A percentile compares a stretch with the other conserved stretches of the same genome.
These are phyloP conservation scores for Neohortaea acidophila DNA, from an alignment of 495 filamentous ascomycete species.

Conservation along the genomic window DNA sequence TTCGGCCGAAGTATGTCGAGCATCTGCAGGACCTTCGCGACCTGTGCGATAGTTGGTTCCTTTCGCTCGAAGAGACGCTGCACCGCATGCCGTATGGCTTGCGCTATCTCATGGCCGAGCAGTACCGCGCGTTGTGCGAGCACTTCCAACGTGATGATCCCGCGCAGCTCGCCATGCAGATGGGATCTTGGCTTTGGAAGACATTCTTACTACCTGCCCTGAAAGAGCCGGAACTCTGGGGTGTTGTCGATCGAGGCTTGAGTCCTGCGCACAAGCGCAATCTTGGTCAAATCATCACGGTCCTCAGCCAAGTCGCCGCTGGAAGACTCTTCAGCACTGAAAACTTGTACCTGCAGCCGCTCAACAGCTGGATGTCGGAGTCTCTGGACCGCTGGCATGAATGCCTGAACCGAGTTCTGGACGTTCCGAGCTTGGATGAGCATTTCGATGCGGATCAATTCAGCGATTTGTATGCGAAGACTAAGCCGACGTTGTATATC, in stretches of 20 bases:
- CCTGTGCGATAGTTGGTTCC: constrained; percentile 78
- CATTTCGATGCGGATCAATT: constrained; percentile 95
- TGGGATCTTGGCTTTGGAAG: constrained; percentile 82
- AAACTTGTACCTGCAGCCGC: constrained; percentile 85
- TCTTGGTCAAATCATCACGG: constrained; percentile 76
- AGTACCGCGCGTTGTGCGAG: constrained; percentile 57
- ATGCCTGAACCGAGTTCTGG: constrained; percentile 45
- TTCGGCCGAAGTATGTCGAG: constrained; percentile 77
- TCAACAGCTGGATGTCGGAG: constrained; percentile 79
- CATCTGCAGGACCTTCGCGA: constrained; percentile 87
- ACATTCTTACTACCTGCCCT: constrained; percentile 86
- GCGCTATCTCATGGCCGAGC: constrained; percentile 75
- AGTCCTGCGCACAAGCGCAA: constrained; percentile 89
- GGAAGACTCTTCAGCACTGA: constrained; percentile 83
- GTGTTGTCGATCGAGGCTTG: constrained; percentile 72
- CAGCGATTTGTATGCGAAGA: constrained; percentile 90
- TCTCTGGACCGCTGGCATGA: constrained; percentile 66
- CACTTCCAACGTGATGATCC: constrained; percentile 69
- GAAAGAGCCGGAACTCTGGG: constrained; percentile 70
- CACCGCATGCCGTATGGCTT: constrained; percentile 87
- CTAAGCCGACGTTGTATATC: constrained; percentile 92
- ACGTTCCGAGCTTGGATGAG: constrained; percentile 68
- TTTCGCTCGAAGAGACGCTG: constrained; percentile 62
- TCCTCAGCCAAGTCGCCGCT: constrained; percentile 70
- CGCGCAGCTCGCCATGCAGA: constrained; percentile 62